phyloP scores from a whole-genome alignment of 176 grass and related monocot genomes.

The Aegilops tauschii region DNA sequence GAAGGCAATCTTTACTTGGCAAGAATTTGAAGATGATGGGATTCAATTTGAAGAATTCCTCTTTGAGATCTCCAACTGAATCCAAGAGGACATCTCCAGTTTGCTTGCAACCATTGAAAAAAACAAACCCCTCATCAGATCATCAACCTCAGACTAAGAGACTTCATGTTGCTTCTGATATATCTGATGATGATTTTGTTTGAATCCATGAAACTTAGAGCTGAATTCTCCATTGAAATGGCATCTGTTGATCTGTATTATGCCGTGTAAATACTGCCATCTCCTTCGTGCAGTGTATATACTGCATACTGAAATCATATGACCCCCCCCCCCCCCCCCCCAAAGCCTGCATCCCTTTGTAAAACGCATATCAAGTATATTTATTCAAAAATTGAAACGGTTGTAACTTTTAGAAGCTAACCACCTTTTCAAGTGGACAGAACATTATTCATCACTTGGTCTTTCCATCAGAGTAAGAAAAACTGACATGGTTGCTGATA shows the following conservation, averaged over 20 bases:
- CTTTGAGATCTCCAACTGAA: conserved; percentile 40
- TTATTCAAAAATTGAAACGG: neutral
- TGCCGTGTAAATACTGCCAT: conserved; percentile 28
- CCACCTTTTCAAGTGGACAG: neutral
- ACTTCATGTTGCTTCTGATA: conserved; percentile 54
- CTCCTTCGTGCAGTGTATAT: conserved; percentile 13
- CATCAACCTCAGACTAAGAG: conserved; percentile 59
- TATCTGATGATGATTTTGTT: conserved; percentile 91
- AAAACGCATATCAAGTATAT: neutral
- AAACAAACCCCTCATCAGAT: conserved; percentile 43
- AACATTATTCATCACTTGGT: neutral
- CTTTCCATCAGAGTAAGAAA: neutral
- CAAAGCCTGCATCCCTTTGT: neutral
- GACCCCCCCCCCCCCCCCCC: too few species aligned
- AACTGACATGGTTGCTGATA: conserved; percentile 17
- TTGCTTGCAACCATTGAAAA: conserved; percentile 44
- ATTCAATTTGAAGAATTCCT: conserved; percentile 45
- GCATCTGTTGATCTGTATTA: conserved; percentile 14
- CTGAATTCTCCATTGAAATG: conserved; percentile 12
- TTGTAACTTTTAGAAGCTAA: conserved; percentile 5
- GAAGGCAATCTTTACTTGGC: conserved; percentile 35
- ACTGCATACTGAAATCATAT: neutral
- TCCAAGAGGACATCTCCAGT: conserved; percentile 37
- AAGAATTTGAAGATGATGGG: conserved; percentile 50
- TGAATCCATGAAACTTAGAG: conserved; percentile 22